Percentiles rank a stretch among this genome's conserved stretches.
Conservation (phyloP, 1,139 yeast species). For the Pichia sp. region DNA sequence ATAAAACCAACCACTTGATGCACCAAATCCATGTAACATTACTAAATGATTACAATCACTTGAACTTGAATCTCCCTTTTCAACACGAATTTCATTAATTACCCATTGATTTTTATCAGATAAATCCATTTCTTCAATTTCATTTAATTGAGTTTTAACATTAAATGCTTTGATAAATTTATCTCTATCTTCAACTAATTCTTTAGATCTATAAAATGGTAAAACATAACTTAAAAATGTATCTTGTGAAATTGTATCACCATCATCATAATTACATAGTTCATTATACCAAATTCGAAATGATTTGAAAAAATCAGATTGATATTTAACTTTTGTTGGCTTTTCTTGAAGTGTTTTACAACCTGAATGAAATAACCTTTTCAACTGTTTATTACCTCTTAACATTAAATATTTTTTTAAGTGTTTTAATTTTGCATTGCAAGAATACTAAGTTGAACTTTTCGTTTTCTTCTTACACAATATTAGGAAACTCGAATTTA, state of each 20-base stretch:
- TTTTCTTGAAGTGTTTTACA: background rate
- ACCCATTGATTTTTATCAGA: conserved; percentile 13
- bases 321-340: background rate
- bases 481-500: too few species aligned
- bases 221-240: conserved; percentile 20
- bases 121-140: conserved; percentile 1
- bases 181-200: conserved; percentile 5
- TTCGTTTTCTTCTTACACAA: too few species aligned
- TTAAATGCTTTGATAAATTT: conserved; percentile 14
- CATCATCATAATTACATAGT: conserved; percentile 15
- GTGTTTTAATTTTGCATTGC: too few species aligned
- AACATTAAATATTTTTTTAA: too few species aligned
- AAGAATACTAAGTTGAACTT: too few species aligned
- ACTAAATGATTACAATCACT: conserved; percentile 41
- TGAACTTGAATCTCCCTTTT: conserved; percentile 17
- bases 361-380: too few species aligned
- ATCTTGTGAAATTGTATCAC: conserved; percentile 24
- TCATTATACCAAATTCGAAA: conserved; percentile 23
- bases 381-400: too few species aligned
- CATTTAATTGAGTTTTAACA: conserved; percentile 12
- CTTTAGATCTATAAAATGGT: conserved; percentile 25
- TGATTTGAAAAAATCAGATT: conserved; percentile 7
- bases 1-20: conserved; percentile 80
- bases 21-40: conserved; percentile 87
- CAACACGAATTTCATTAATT: conserved; percentile 23